phyloP scores from a whole-genome alignment of 352 stramenopile species.

The Thraustotheca clavata region DNA sequence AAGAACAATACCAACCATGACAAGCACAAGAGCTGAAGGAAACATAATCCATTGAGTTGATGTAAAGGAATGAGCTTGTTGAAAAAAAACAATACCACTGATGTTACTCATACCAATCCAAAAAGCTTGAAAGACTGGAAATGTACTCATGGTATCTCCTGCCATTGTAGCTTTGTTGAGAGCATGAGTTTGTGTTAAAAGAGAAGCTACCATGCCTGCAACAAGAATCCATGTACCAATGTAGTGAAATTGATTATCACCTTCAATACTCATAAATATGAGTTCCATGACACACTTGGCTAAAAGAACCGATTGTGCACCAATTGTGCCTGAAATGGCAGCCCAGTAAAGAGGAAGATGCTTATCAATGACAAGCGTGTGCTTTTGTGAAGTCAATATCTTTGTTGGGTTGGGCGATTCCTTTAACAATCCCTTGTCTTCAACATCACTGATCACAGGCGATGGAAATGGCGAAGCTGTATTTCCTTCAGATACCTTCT shows the following conservation, averaged over 20 bases:
- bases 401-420: constrained; percentile 50
- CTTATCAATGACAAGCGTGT: constrained; percentile 77
- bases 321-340: constrained; percentile 74
- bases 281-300: constrained; percentile 82
- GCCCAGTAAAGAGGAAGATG: constrained; percentile 83
- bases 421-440: constrained; percentile 30
- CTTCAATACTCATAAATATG: constrained; percentile 67
- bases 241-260: constrained; percentile 82
- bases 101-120: constrained; percentile 87
- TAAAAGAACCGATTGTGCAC: constrained; percentile 72
- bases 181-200: constrained; percentile 79
- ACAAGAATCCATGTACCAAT: constrained; percentile 35
- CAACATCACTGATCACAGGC: constrained; percentile 49
- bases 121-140: constrained; percentile 82
- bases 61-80: constrained; percentile 77
- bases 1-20: constrained; percentile 65
- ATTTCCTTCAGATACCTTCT: background rate
- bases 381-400: constrained; percentile 50
- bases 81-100: constrained; percentile 80
- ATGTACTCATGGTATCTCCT: constrained; percentile 78
- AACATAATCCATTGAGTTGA: constrained; percentile 79
- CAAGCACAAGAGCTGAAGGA: constrained; percentile 54
- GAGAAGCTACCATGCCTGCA: constrained; percentile 55
- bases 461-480: constrained; percentile 67
- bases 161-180: constrained; percentile 80